Base-by-base conservation (phyloP, 1,139 yeast species). In the Blastobotrys serpentis region DNA sequence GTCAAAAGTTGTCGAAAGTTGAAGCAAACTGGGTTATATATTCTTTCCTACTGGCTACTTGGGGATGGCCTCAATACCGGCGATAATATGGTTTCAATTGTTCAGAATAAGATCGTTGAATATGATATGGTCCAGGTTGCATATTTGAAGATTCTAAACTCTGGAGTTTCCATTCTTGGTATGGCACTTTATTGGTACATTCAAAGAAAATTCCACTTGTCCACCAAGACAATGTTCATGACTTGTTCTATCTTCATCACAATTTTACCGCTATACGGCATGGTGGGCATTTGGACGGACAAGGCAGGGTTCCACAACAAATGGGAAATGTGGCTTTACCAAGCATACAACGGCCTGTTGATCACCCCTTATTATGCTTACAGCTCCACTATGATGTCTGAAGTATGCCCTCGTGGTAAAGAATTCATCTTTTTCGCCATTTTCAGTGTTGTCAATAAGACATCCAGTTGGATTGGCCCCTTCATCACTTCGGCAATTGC, bases 381-480 rank as follows among this genome's bases (percentile, higher is more conserved):
- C 29, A 53, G 50, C 23, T 52, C 51, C 22, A 52, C 56, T 33
- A 47, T 52, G 43, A 53, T 53, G 56, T 51, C 55, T n/a, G 56
- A 53, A 39, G 39, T 50, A 33, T 50, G 50, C n/a, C 56, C 56
- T 21, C 46, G 49, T 13, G 56, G 56, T 3, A 47, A 52, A 40
- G 56, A 53, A 45, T 51, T 45, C 44, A 51, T 52, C 48, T 53
- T 53, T 38, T 53, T 52, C 45, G 54, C 55, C 22, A 46, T 53
- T 17, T 53, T 52, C 49, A 53, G 55, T 30, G 51, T 53, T 17
- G 49, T 52, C 48, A 52, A 52, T 46, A 52, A 52, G 40, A 50
- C 55, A 7, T 52, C 55, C 3, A 45, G 51, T 18, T 53, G 55
- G 54, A 52, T 53, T 19, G 56, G 56, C 2, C 55, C 56, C 3